Evolutionary conservation across 2,329 filamentous ascomycete genomes (phyloP), one percentile per base, ranked within the genome.

Genomic region (Ophiostoma piceae): DNA sequence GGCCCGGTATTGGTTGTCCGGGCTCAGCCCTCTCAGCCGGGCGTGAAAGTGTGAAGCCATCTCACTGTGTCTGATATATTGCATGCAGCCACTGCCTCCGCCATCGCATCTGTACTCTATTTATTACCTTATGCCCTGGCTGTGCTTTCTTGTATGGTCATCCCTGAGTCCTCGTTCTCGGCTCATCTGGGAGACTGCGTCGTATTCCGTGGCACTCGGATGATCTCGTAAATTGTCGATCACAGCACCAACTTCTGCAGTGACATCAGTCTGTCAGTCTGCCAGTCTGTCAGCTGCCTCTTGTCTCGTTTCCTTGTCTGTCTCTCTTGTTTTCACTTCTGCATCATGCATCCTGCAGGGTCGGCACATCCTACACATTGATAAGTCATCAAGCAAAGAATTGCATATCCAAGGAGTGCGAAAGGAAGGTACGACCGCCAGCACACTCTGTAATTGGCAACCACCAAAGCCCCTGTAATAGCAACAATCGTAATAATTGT

Each of bases 261-360:
- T 57, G 51, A 14, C 22, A 57, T 57, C 51, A 57, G 7, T 26
- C n/a, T 57, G 22, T 26, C 8, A 26, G 51, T 47, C 6, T 43
- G 14, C 22, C 47, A 54, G 5, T 22, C n/a, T 54, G 19, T 54
- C 19, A 22, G 47, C 41, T 47, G 43, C 22, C 22, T 26, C 14
- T 11, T 57, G n/a, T 22, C 9, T 26, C 9, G 51, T 57, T n/a
- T 29, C 9, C 16, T 26, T 22, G 51, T 57, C 51, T 57, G 3
- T 57, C 11, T 26, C 3, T 22, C 22, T 29, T 26, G 51, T 22
- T n/a, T 57, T 29, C 9, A 41, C 22, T 12, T 57, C 51, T 26
- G 51, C 51, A 57, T 57, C 51, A 29, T 57, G 51, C 51, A 26
- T 57, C 51, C 51, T 57, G 51, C 51, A 57, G 22, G 51, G 51